Conservation (phyloP, 371 early-diverging fungal genomes). For the Apophysomyces ossiformis region DNA sequence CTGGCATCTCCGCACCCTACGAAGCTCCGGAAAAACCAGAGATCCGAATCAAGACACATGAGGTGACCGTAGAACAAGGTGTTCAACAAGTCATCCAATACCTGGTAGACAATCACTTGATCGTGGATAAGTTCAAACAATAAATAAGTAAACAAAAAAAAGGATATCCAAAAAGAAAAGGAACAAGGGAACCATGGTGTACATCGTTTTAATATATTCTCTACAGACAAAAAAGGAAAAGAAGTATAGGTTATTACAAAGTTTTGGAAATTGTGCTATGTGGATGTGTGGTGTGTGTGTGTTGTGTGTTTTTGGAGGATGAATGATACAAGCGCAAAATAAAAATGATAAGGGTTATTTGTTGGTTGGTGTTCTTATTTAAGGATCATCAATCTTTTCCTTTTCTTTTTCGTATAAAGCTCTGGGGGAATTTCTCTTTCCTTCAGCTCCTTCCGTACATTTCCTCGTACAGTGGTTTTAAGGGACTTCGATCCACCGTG, state of each 20-base stretch:
- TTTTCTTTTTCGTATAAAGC: no score
- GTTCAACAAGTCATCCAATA: constrained; percentile 54
- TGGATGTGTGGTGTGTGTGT: background rate
- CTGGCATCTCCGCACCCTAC: constrained; percentile 93
- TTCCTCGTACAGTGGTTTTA: constrained; percentile 64
- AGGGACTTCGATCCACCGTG: constrained; percentile 76
- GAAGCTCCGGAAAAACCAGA: constrained; percentile 87
- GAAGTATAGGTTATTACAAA: constrained; percentile 1
- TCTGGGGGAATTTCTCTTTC: no score
- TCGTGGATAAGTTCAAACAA: constrained; percentile 17
- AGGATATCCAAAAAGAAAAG: background rate
- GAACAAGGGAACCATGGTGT: background rate
- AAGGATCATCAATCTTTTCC: no score
- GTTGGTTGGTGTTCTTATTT: background rate
- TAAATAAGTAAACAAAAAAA: background rate
- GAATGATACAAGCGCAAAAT: background rate
- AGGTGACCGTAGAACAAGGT: constrained; percentile 72
- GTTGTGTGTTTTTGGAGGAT: background rate
- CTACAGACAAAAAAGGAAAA: constrained; percentile 2
- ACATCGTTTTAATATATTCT: background rate
- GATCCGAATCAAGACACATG: constrained; percentile 81
- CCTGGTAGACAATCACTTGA: constrained; percentile 35
- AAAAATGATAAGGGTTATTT: background rate
- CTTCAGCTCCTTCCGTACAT: constrained; percentile 28
- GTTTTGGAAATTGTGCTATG: background rate